Evolutionary conservation across 768 basidiomycete genomes (phyloP).

Genomic region (Suillus spraguei): DNA sequence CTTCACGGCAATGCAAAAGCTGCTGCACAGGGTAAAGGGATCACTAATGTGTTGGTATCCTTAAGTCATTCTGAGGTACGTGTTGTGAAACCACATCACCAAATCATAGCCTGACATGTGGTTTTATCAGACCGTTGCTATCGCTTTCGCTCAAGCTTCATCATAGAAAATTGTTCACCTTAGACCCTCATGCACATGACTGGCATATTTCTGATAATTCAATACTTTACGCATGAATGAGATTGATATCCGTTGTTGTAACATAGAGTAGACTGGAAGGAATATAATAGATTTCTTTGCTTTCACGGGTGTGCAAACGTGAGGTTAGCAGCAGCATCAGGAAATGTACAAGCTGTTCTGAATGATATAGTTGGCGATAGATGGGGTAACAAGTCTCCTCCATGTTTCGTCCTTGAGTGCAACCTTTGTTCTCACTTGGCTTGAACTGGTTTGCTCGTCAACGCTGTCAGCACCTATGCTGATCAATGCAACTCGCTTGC

Average conservation of each 20-base stretch:
- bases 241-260: conserved; percentile 6
- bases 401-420: conserved; percentile 37
- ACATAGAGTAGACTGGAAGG: conserved; percentile 5
- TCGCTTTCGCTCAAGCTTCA: conserved; percentile 84
- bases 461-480: conserved; percentile 58
- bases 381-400: conserved; percentile 47
- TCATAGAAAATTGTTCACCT: conserved; percentile 17
- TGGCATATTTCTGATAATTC: conserved; percentile 1
- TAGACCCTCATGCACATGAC: not conserved
- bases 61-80: conserved; percentile 91
- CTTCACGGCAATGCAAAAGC: conserved; percentile 80
- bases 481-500: conserved; percentile 56
- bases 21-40: conserved; percentile 71
- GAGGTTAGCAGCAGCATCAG: not conserved
- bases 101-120: conserved; percentile 20
- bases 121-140: conserved; percentile 66
- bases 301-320: not conserved
- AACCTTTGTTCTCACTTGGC: conserved; percentile 50
- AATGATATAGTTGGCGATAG: conserved; percentile 54
- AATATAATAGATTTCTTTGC: conserved; percentile 17
- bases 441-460: conserved; percentile 66
- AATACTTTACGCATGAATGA: conserved; percentile 8
- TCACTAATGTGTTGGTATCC: conserved; percentile 78
- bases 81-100: conserved; percentile 19
- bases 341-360: conserved; percentile 46